phyloP scores from a whole-genome alignment of 2,329 filamentous ascomycete genomes.

The Coleophoma crateriformis region DNA sequence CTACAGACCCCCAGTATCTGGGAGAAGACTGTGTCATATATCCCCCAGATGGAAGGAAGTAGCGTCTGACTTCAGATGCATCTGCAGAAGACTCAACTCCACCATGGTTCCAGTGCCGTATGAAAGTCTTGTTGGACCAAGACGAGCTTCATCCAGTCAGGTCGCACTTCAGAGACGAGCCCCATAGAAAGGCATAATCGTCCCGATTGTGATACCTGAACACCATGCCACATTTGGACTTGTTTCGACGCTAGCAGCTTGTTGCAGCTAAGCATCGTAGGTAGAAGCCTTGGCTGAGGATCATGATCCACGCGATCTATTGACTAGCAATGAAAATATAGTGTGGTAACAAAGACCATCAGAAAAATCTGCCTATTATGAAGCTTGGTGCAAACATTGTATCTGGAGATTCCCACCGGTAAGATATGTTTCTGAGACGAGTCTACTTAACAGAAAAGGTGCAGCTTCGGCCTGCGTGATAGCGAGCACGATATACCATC shows the following conservation, averaged over 20 bases:
- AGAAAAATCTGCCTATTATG: too few species aligned
- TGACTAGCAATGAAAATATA: too few species aligned
- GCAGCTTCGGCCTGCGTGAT: not conserved
- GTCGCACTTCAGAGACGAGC: not conserved
- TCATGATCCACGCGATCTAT: too few species aligned
- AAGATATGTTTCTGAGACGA: too few species aligned
- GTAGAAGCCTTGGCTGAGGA: too few species aligned
- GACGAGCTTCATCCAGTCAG: not conserved
- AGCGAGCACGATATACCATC: not conserved
- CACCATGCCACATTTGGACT: slow-evolving; percentile 1
- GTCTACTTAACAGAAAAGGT: too few species aligned
- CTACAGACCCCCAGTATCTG: not conserved
- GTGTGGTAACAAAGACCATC: too few species aligned
- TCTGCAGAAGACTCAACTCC: not conserved
- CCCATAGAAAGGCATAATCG: not conserved
- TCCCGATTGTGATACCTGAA: not conserved
- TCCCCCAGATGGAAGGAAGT: not conserved
- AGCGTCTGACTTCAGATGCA: not conserved
- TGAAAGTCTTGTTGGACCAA: not conserved
- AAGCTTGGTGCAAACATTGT: too few species aligned
- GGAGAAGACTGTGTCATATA: too few species aligned
- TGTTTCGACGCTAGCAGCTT: not conserved
- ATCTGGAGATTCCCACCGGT: too few species aligned
- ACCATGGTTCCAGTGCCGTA: not conserved
- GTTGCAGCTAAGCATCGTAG: too few species aligned